phyloP scores from a whole-genome alignment of 2,329 filamentous ascomycete species.

The Sclerotinia spermophila region DNA sequence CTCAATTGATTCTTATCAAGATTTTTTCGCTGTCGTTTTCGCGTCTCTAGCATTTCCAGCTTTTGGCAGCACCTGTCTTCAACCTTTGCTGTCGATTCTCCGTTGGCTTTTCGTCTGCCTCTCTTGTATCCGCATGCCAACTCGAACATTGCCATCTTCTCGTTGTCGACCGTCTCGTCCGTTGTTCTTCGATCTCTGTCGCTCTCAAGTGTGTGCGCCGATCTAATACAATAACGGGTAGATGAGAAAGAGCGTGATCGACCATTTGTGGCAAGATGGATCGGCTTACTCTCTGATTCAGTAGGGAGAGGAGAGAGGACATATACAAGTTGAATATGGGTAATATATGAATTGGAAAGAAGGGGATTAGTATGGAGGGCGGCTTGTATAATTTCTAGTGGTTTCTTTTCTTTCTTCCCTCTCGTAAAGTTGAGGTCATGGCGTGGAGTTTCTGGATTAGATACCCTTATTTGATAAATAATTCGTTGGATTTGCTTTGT shows the following conservation, averaged over 20 bases:
- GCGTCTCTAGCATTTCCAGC: not conserved
- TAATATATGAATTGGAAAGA: not conserved
- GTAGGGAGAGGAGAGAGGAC: not conserved
- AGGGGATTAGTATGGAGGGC: not conserved
- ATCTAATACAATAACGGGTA: not conserved
- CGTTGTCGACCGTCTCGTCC: not conserved
- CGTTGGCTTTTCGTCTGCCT: not conserved
- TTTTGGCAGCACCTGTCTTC: not conserved
- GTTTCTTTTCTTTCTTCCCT: not conserved
- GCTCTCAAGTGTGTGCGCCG: fast-evolving
- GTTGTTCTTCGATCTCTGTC: fast-evolving
- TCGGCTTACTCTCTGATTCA: not conserved
- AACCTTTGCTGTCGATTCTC: not conserved
- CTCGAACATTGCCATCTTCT: fast-evolving
- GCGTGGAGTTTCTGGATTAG: not conserved
- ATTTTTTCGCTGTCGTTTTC: not conserved
- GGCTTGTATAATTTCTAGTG: not conserved
- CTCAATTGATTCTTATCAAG: too few species aligned
- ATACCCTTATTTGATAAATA: not conserved
- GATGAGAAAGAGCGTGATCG: too few species aligned
- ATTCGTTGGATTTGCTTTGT: not conserved
- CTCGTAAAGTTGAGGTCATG: not conserved
- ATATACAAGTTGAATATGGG: not conserved
- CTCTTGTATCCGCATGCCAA: fast-evolving
- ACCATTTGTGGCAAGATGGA: too few species aligned